These are phyloP conservation scores for Psilocybe subaeruginosa DNA, from an alignment of 768 basidiomycete species.

Conservation along the genomic window DNA sequence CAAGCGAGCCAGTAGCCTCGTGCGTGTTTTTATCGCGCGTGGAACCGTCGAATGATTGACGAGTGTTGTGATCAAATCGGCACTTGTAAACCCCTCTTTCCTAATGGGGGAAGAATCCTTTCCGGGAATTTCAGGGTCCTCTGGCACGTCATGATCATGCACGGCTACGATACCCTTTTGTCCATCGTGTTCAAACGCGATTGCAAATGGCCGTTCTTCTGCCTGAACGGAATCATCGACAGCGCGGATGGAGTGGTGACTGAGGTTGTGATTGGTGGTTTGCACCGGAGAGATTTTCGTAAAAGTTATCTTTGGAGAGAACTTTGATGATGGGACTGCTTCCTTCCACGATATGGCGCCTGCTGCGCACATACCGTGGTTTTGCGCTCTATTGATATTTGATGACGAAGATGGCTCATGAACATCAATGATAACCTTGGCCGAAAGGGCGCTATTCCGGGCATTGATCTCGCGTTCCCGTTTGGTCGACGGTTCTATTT, in stretches of 20 bases:
- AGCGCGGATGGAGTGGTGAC: neutral
- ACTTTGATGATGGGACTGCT: neutral
- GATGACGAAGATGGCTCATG: conserved; percentile 13
- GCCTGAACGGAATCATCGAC: neutral
- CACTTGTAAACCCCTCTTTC: conserved; percentile 15
- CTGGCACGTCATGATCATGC: conserved; percentile 4
- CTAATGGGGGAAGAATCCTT: conserved; percentile 14
- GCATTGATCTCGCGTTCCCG: conserved; percentile 6
- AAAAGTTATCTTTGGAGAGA: neutral
- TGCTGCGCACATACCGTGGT: conserved; percentile 9
- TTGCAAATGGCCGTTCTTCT: neutral
- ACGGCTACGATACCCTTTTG: neutral
- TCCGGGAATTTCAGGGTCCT: conserved; percentile 9
- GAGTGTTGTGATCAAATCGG: conserved; percentile 16
- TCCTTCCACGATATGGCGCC: neutral
- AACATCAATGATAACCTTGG: conserved; percentile 17
- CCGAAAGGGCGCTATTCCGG: conserved; percentile 7
- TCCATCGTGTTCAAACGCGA: neutral
- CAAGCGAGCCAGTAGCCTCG: conserved; percentile 44
- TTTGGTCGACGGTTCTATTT: conserved; percentile 1
- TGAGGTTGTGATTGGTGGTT: neutral
- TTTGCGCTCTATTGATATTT: neutral
- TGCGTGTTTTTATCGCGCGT: conserved; percentile 29
- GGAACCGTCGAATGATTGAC: conserved; percentile 15
- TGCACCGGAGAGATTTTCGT: neutral